These are phyloP conservation scores for Grifola frondosa DNA, from an alignment of 1,284 basidiomycete genomes.

Conservation along the genomic window DNA sequence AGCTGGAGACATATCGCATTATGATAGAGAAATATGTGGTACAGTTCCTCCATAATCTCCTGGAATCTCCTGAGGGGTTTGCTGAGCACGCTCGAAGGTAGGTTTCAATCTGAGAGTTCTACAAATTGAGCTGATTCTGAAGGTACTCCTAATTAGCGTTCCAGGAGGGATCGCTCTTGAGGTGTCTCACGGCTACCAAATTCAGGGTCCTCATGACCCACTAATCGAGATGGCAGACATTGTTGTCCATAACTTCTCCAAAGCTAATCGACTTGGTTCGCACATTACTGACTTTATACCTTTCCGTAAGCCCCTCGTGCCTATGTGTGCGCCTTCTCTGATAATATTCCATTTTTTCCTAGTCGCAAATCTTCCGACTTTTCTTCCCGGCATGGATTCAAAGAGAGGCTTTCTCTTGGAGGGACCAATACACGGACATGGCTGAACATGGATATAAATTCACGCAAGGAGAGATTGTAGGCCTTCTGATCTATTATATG, in stretches of 20 bases:
- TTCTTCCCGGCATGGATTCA: slow-evolving; percentile 24
- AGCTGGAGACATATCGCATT: slow-evolving; percentile 5
- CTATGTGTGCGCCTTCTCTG: background rate
- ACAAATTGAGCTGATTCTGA: background rate
- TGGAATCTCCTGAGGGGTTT: slow-evolving; percentile 7
- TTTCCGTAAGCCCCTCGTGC: background rate
- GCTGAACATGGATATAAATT: slow-evolving; percentile 10
- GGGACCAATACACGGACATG: slow-evolving; percentile 10
- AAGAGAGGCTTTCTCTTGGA: slow-evolving; percentile 13
- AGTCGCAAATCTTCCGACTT: slow-evolving; percentile 22
- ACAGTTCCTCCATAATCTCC: slow-evolving; percentile 7
- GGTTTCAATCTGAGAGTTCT: background rate
- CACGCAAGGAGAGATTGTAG: slow-evolving; percentile 12
- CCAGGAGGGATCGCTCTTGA: slow-evolving; percentile 12
- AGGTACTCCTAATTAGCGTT: slow-evolving; percentile 1
- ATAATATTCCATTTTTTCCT: slow-evolving; percentile 1
- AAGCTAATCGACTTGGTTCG: slow-evolving; percentile 23
- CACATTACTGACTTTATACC: slow-evolving; percentile 22
- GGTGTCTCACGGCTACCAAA: slow-evolving; percentile 15
- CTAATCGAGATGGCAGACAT: slow-evolving; percentile 21
- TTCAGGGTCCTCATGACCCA: slow-evolving; percentile 18
- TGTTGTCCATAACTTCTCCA: slow-evolving; percentile 19
- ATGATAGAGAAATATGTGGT: slow-evolving; percentile 6
- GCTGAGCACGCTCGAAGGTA: slow-evolving; percentile 11
- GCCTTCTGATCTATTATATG: background rate